Conservation (phyloP, 208 protist genomes). For the Herpetomonas tarakana region DNA sequence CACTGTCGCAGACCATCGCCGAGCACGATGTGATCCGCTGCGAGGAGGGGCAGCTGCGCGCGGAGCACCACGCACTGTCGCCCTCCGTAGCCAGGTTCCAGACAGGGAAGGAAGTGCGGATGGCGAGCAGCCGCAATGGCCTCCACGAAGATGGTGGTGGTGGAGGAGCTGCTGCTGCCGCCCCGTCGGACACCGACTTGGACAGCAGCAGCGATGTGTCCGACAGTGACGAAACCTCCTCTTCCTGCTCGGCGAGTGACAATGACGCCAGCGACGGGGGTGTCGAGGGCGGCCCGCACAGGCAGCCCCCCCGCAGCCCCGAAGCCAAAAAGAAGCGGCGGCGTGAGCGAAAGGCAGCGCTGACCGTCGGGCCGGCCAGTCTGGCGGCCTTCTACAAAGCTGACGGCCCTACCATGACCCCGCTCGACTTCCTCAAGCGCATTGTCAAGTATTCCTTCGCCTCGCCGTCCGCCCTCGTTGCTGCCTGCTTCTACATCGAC, state of each 20-base stretch:
- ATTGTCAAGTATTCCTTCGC: constrained; percentile 71
- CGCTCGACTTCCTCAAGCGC: constrained; percentile 59
- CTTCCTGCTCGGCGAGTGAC: neutral
- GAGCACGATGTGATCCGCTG: constrained; percentile 36
- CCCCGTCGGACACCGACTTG: neutral
- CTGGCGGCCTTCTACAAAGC: constrained; percentile 38
- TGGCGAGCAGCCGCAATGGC: neutral
- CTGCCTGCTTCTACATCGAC: constrained; percentile 69
- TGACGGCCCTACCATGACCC: constrained; percentile 29
- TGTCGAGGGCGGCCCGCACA: neutral
- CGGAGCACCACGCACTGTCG: constrained; percentile 4
- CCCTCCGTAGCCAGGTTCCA: constrained; percentile 1
- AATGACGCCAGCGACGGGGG: constrained; percentile 3
- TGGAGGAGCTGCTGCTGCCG: neutral
- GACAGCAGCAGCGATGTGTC: neutral
- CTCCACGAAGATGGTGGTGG: neutral
- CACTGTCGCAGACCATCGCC: constrained; percentile 37
- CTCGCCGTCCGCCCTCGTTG: constrained; percentile 57
- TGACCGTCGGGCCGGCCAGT: constrained; percentile 6
- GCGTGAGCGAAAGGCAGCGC: neutral
- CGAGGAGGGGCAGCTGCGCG: neutral
- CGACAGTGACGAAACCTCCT: neutral
- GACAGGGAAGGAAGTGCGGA: too few relatives aligned
- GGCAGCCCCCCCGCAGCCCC: neutral
- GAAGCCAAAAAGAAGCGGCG: too few relatives aligned